Base-by-base conservation (phyloP, 225 moss, liverwort and hornwort species). In the Climacium dendroides region DNA sequence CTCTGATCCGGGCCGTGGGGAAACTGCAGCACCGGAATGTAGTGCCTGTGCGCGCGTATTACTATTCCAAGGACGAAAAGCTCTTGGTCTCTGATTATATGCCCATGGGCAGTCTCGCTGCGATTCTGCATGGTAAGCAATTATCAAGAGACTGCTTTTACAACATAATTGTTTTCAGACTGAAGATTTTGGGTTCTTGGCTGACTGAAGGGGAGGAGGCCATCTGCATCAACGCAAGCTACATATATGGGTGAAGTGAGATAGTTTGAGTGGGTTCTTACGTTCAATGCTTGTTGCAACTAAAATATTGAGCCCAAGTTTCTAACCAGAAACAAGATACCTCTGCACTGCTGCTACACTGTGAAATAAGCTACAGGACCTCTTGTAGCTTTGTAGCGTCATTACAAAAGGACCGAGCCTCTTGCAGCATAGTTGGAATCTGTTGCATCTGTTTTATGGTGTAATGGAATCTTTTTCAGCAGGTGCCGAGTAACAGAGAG, bases 1-100 rank as follows among this genome's bases (percentile, higher is more conserved):
- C 88, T 58, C 85, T 95, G 50, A 95, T 98, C 87, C 91, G 93
- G 66, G 54, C 87, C 32, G 87, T 96, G 43, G 97, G 97, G 47
- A 93, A 93, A 84, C 76, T 96, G 64, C 93, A 91, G 87, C 96
- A 98, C 59, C 93, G 93, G 43, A 95, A 95, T 78, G 71, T 98
- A 37, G 95, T 98, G 57, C 90, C 96, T 9, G 83, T 98, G 43
- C 92, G 91, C 54, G 96, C 95, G 45, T 98, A 93, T 81, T 98
- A 96, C 79, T 98, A 92, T 79, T 92, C 96, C 54, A 94, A 90
- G 69, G 96, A 96, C 47, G 96, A 98, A 87, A 96, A 96, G 83
- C 94, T 98, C 26, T 90, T 98, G 28, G 93, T 98, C 45, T 96
- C 91, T 60, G 96, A 98, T 62, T 98, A 91, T 88, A 93, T 96